These are phyloP conservation scores for Pisolithus thermaeus DNA, from an alignment of 1,284 basidiomycete species.

Conservation along the genomic window DNA sequence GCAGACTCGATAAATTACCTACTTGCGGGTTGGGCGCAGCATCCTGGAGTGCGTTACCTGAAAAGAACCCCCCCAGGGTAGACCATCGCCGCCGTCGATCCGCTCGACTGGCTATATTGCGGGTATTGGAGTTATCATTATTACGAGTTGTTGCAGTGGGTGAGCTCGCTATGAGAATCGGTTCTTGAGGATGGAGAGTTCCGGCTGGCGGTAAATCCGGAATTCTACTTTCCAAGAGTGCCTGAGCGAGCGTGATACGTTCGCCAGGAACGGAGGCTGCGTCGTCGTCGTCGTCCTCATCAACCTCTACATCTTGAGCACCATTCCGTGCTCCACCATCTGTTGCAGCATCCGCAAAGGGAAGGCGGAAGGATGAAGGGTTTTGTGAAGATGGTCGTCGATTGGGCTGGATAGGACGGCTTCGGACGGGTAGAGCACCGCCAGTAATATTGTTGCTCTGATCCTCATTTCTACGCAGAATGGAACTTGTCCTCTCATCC, in stretches of 20 bases:
- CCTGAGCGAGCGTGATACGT: conserved; percentile 64
- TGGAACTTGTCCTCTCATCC: conserved; percentile 73
- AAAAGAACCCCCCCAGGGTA: conserved; percentile 43
- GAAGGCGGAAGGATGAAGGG: conserved; percentile 26
- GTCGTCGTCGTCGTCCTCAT: conserved; percentile 62
- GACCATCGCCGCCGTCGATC: conserved; percentile 36
- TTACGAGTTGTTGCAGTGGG: conserved; percentile 30
- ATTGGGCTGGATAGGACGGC: conserved; percentile 24
- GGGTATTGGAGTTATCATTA: conserved; percentile 35
- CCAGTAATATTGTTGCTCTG: conserved; percentile 10
- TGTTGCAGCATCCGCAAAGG: conserved; percentile 9
- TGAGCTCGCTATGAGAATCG: conserved; percentile 51
- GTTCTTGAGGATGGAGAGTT: conserved; percentile 56
- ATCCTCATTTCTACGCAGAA: conserved; percentile 23
- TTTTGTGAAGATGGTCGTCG: conserved; percentile 54
- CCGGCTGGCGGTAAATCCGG: conserved; percentile 68
- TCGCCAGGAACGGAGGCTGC: conserved; percentile 36
- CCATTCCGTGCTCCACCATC: conserved; percentile 15
- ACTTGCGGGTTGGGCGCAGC: conserved; percentile 17
- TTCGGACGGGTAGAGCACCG: conserved; percentile 27
- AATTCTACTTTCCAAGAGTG: conserved; percentile 69
- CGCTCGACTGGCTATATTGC: conserved; percentile 22
- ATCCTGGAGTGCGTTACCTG: conserved; percentile 16
- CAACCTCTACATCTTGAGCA: conserved; percentile 42
- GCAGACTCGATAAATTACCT: conserved; percentile 15